phyloP scores from a whole-genome alignment of 352 stramenopile species.

The Phytophthora sp. region DNA sequence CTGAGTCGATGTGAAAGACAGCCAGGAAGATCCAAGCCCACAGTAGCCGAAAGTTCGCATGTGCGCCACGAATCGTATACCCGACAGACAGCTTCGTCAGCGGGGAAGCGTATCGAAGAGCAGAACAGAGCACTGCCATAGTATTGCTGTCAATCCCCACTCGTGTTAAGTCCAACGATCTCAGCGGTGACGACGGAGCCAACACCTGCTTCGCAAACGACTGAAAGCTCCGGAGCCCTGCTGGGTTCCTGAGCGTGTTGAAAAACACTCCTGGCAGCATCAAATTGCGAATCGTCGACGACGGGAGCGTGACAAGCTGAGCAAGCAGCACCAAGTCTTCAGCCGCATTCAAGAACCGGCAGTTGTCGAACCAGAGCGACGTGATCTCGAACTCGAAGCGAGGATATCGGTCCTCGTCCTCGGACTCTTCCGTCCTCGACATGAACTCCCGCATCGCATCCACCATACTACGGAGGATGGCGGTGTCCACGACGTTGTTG shows the following conservation, averaged over 20 bases:
- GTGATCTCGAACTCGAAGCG: constrained; percentile 23
- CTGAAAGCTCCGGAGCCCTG: constrained; percentile 19
- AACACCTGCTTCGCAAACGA: constrained; percentile 18
- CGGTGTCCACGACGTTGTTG: constrained; percentile 16
- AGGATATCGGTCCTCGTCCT: background rate
- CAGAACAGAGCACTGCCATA: constrained; percentile 34
- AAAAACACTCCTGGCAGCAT: constrained; percentile 22
- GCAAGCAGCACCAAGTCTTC: constrained; percentile 21
- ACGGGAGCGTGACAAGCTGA: constrained; percentile 21
- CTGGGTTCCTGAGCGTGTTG: constrained; percentile 17
- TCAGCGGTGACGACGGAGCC: constrained; percentile 23
- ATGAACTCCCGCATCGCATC: constrained; percentile 10
- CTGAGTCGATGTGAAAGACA: constrained; percentile 48
- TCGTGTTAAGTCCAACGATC: constrained; percentile 31
- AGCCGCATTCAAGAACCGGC: constrained; percentile 18
- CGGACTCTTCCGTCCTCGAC: background rate
- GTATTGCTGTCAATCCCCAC: constrained; percentile 16
- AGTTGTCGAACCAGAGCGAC: constrained; percentile 26
- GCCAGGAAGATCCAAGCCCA: constrained; percentile 54
- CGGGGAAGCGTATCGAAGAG: constrained; percentile 25
- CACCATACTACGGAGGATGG: constrained; percentile 20
- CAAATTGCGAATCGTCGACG: constrained; percentile 22
- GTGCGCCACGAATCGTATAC: constrained; percentile 27
- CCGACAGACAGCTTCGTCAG: constrained; percentile 30
- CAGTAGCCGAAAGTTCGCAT: constrained; percentile 19